Base-by-base conservation (phyloP, 2,329 filamentous ascomycete genomes). In the Mycosphaerella arachidis region DNA sequence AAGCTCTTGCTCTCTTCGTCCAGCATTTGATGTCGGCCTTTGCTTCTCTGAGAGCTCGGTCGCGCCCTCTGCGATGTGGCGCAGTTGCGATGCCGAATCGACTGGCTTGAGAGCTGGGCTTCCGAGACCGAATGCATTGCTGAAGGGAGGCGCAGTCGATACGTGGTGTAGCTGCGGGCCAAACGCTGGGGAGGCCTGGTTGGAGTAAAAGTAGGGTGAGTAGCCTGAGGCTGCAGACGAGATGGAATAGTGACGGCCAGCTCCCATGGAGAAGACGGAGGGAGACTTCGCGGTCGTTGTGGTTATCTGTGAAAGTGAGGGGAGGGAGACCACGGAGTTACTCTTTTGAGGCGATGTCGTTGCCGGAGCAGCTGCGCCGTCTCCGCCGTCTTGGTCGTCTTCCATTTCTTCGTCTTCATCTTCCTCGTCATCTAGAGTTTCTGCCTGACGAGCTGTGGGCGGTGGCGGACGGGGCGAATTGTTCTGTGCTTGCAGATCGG, bases 401-500 rank as follows among this genome's bases (percentile, higher is more conserved):
- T 80, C 82, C 5, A 77, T 79, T 84, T 87, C 87, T 45, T 91
- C 88, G 40, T 89, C 79, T 58, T 82, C 79, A 6, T 80, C 78
- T 50, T 72, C 70, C 1, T 71, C 66, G 13, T 67, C 68, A 29
- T 79, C 77, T 6, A 79, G 76, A 7, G 76, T 72, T 2, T 75
- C 71, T 4, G 78, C 75, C 31, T 51, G 24, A 46, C 56, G 27
- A 12, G 53, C 29, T 12, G 60, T 62, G 9, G 66, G 67, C 37
- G 67, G 68, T 53, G 55, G 63, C 29, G 63, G 63, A 10, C 63
- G 58, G 4, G 69, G 62, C 46, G 70, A 68, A 53, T 76, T 40
- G 71, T 73, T 72, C 56, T 76, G 78, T 5, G 82, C 82, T 73
- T 96, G 92, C 57, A 97, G 81, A 70, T 93, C 89, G 33, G 82